A percentile compares a stretch with the other conserved stretches of the same genome.
Conservation (phyloP, 805 yeast species). For the Metschnikowia orientalis region DNA sequence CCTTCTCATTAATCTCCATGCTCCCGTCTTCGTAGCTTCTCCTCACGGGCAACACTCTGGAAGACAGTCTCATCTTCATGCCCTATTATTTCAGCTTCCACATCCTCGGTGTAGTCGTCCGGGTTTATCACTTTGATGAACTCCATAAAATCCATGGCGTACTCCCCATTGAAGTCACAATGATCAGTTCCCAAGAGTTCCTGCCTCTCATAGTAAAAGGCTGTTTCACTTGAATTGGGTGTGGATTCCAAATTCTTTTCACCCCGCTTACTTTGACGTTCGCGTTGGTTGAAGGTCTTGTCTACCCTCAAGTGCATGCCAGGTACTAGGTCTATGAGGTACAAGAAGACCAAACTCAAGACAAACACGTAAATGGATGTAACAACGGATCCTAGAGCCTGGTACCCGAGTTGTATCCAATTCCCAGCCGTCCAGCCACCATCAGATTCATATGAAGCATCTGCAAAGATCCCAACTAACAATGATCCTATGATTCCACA, state of each 20-base stretch:
- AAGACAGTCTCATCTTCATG: constrained; percentile 6
- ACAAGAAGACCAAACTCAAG: constrained; percentile 28
- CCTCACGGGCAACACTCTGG: too few species aligned
- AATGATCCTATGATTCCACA: constrained; percentile 39
- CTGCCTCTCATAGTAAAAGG: constrained; percentile 8
- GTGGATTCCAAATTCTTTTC: constrained; percentile 3
- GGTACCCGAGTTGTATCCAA: constrained; percentile 41
- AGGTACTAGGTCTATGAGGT: constrained; percentile 36
- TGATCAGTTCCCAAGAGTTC: constrained; percentile 38
- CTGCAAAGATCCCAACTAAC: constrained; percentile 40
- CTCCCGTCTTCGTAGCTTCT: constrained; percentile 3
- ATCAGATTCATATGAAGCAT: constrained; percentile 24
- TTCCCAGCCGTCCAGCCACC: constrained; percentile 42
- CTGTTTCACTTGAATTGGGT: constrained; percentile 9
- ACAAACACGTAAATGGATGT: constrained; percentile 33
- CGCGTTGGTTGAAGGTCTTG: constrained; percentile 32
- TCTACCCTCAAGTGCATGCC: constrained; percentile 41
- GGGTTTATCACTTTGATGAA: constrained; percentile 35
- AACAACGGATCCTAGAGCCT: constrained; percentile 34
- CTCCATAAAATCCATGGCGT: constrained; percentile 38
- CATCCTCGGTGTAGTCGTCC: constrained; percentile 28
- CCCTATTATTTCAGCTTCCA: constrained; percentile 2
- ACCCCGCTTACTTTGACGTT: constrained; percentile 16
- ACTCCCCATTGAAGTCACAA: constrained; percentile 40
- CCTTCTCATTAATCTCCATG: background rate